Percentiles rank a stretch among this genome's conserved stretches.
Evolutionary conservation across 2,329 filamentous ascomycete genomes (phyloP).

Genomic region (Calonectria crousiana): DNA sequence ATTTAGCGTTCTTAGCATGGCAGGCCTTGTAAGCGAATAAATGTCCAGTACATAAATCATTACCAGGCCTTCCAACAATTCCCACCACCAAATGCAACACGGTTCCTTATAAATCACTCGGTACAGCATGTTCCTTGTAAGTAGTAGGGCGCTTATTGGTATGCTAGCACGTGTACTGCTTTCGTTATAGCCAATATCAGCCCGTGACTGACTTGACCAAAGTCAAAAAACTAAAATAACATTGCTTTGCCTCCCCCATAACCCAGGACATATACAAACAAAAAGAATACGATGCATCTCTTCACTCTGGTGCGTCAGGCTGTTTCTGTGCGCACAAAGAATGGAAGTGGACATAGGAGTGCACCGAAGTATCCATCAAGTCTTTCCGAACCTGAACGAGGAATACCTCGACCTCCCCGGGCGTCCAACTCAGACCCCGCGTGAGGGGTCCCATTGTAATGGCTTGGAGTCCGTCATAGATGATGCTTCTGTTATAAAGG

Average conservation of each 20-base stretch:
- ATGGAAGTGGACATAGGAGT: slow-evolving; percentile 36
- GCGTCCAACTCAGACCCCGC: slow-evolving; percentile 48
- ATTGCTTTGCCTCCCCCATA: background rate
- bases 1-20: background rate
- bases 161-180: background rate
- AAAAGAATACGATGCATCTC: background rate
- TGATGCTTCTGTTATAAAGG: slow-evolving; percentile 46
- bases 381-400: slow-evolving; percentile 49
- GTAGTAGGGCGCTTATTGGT: background rate
- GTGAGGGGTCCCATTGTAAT: slow-evolving; percentile 52
- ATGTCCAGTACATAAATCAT: background rate
- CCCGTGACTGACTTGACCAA: background rate
- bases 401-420: slow-evolving; percentile 49
- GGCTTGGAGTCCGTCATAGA: slow-evolving; percentile 48
- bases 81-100: background rate
- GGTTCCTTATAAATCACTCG: background rate
- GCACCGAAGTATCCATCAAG: slow-evolving; percentile 43
- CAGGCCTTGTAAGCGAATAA: background rate
- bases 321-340: slow-evolving; percentile 33
- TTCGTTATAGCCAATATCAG: background rate
- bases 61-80: background rate
- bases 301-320: background rate
- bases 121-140: background rate
- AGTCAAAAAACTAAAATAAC: background rate
- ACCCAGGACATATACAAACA: background rate